Evolutionary conservation across 345 rosid species (phyloP).

Genomic region (Melaleuca quinquenervia): DNA sequence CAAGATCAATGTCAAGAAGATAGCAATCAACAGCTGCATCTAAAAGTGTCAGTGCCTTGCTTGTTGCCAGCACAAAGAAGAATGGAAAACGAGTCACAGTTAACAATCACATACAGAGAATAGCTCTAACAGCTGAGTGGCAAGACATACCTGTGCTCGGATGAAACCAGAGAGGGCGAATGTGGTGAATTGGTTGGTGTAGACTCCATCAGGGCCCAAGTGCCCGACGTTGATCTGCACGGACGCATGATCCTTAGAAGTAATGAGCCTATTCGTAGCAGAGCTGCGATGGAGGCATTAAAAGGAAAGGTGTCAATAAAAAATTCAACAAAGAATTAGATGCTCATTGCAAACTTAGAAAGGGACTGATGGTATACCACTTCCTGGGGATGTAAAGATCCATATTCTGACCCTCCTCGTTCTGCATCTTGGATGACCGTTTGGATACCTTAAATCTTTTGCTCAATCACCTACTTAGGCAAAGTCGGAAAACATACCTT

Average conservation of each 20-base stretch:
- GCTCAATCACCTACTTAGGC: background rate
- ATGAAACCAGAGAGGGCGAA: constrained; percentile 45
- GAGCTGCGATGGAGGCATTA: constrained; percentile 18
- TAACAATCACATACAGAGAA: background rate
- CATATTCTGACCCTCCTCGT: constrained; percentile 81
- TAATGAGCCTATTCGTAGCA: constrained; percentile 52
- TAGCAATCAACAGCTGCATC: background rate
- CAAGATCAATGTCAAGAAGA: background rate
- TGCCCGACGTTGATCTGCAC: constrained; percentile 53
- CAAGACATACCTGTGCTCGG: constrained; percentile 34
- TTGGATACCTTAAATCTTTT: background rate
- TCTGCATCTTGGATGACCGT: constrained; percentile 62
- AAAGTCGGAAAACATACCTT: background rate
- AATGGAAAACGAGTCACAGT: background rate
- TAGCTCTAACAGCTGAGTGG: background rate
- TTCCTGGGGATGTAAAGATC: constrained; percentile 94
- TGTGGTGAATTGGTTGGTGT: constrained; percentile 36
- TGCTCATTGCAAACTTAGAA: background rate
- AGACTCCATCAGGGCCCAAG: constrained; percentile 33
- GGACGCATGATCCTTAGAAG: constrained; percentile 51
- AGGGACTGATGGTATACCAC: constrained; percentile 25
- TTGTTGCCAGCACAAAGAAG: background rate
- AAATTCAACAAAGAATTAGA: background rate
- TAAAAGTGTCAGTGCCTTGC: background rate
- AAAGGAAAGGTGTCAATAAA: background rate